A percentile compares a stretch with the other conserved stretches of the same genome.
Conservation (phyloP, 345 rosid genomes). For the Camelina sativa region DNA sequence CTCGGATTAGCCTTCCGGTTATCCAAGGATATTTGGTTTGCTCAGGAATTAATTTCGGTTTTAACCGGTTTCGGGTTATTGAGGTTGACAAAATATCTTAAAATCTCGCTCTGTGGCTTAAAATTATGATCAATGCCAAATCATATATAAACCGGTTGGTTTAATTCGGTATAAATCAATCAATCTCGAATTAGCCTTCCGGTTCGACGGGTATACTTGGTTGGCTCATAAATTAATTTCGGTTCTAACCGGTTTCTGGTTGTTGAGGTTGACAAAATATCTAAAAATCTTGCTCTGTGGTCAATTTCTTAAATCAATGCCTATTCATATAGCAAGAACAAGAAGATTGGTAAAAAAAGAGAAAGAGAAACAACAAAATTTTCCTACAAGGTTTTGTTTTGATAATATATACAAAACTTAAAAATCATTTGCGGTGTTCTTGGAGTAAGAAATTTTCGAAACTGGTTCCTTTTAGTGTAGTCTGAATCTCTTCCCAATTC, state of each 20-base stretch:
- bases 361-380: neutral
- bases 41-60: neutral
- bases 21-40: neutral
- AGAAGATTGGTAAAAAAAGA: neutral
- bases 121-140: neutral
- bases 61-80: neutral
- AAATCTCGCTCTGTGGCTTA: neutral
- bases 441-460: constrained; percentile 60
- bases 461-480: constrained; percentile 65
- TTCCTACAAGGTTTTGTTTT: constrained; percentile 17
- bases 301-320: neutral
- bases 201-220: neutral
- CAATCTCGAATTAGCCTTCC: constrained; percentile 16
- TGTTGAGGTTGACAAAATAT: neutral
- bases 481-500: constrained; percentile 75
- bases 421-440: constrained; percentile 37
- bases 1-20: constrained; percentile 16
- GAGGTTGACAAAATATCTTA: neutral
- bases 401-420: constrained; percentile 19
- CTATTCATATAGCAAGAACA: neutral
- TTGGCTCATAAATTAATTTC: neutral
- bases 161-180: constrained; percentile 22
- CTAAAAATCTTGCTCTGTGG: neutral
- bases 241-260: neutral
- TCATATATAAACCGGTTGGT: too few species aligned